Evolutionary conservation across 2,329 filamentous ascomycete genomes (phyloP).

Genomic region (Calonectria pseudoturangicola): DNA sequence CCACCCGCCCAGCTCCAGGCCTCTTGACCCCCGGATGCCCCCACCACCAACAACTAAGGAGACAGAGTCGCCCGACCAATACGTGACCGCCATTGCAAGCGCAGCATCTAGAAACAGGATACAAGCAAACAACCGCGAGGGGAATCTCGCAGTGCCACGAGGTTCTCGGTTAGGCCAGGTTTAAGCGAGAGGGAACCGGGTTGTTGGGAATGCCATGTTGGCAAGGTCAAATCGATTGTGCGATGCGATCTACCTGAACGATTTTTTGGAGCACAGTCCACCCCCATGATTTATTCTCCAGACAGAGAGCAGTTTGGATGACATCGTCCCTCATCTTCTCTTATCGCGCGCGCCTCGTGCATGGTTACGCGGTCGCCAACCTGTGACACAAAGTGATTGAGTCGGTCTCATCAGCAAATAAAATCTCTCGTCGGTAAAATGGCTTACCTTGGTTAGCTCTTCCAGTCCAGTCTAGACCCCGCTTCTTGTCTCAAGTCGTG

Average conservation of each 20-base stretch:
- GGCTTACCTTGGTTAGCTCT: not conserved
- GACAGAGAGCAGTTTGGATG: too few relatives aligned
- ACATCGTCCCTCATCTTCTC: too few relatives aligned
- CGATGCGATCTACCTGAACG: too few relatives aligned
- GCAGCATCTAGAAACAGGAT: not conserved
- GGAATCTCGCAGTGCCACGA: not conserved
- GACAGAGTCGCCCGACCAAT: not conserved
- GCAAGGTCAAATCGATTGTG: too few relatives aligned
- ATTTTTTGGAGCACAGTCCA: too few relatives aligned
- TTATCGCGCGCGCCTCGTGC: too few relatives aligned
- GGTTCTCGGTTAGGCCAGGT: not conserved
- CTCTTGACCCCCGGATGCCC: not conserved
- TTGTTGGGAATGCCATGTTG: not conserved
- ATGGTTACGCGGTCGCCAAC: too few relatives aligned
- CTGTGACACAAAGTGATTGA: too few relatives aligned
- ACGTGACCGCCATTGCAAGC: not conserved
- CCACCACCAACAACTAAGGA: slow-evolving; percentile 2
- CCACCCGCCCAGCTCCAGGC: slow-evolving; percentile 2
- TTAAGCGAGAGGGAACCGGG: slow-evolving; percentile 1
- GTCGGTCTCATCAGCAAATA: too few relatives aligned
- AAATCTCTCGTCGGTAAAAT: not conserved
- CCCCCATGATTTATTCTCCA: too few relatives aligned
- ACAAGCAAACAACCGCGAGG: too few relatives aligned
- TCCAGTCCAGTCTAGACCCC: not conserved
- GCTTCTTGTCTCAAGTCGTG: not conserved